Percentiles rank a stretch among this genome's conserved stretches.
Evolutionary conservation across 768 basidiomycete genomes (phyloP).

Genomic region (Podaxis carcinomalis): DNA sequence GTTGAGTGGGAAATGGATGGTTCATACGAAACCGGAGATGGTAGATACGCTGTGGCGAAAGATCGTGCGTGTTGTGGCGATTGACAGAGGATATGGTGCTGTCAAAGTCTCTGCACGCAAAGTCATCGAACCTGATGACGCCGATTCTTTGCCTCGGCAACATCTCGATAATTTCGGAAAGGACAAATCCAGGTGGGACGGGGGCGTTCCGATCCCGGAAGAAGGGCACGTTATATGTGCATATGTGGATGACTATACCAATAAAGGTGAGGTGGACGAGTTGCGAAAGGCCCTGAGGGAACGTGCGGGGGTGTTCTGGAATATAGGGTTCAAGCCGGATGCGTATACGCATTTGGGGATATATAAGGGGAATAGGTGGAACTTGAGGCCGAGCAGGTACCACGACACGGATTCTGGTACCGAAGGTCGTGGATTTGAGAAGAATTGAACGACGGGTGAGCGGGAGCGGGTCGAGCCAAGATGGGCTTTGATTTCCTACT

Average conservation of each 20-base stretch:
- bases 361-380: conserved; percentile 32
- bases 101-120: conserved; percentile 35
- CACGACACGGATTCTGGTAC: conserved; percentile 12
- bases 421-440: not conserved
- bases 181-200: not conserved
- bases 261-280: conserved; percentile 22
- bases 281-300: conserved; percentile 29
- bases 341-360: conserved; percentile 35
- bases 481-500: no score
- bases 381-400: conserved; percentile 29
- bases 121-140: conserved; percentile 1
- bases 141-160: not conserved
- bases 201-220: conserved; percentile 9
- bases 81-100: conserved; percentile 21
- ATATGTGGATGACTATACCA: conserved; percentile 25
- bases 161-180: not conserved
- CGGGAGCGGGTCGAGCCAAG: not conserved
- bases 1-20: conserved; percentile 34
- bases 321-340: conserved; percentile 37
- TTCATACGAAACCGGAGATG: conserved; percentile 25
- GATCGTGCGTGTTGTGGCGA: conserved; percentile 25
- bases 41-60: conserved; percentile 33
- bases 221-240: conserved; percentile 33
- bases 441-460: not conserved
- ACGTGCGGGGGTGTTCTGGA: conserved; percentile 22